Percentiles rank a stretch among this genome's conserved stretches.
These are phyloP conservation scores for Dictyostelium capitatum DNA, from an alignment of 78 protist genomes.

Conservation along the genomic window DNA sequence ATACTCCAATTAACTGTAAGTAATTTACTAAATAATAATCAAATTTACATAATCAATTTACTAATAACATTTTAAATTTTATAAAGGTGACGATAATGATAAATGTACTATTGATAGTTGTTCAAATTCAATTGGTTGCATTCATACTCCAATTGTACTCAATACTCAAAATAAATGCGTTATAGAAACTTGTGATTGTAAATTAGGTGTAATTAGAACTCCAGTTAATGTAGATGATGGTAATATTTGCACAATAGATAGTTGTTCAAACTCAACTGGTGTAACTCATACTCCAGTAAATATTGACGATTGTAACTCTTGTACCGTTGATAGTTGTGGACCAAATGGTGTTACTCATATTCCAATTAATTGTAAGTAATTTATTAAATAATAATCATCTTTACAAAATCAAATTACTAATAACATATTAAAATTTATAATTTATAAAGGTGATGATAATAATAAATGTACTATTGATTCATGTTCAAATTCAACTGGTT, in stretches of 20 bases:
- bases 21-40: background rate
- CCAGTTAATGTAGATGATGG: constrained; percentile 16
- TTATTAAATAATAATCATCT: background rate
- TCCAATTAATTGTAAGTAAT: too few species aligned
- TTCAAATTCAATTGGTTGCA: constrained; percentile 28
- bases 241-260: constrained; percentile 1
- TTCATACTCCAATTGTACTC: background rate
- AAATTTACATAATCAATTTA: too few species aligned
- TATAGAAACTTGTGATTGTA: background rate
- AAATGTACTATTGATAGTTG: constrained; percentile 33
- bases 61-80: background rate
- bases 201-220: background rate
- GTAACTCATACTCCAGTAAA: background rate
- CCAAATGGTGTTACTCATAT: background rate
- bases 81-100: constrained; percentile 42
- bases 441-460: background rate
- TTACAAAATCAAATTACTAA: too few species aligned
- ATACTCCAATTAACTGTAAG: too few species aligned
- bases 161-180: background rate
- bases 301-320: constrained; percentile 57
- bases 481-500: too few species aligned
- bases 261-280: background rate
- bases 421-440: background rate
- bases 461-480: constrained; percentile 10
- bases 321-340: constrained; percentile 30